These are phyloP conservation scores for Hanseniaspora clermontiae DNA, from an alignment of 805 yeast species.

Conservation along the genomic window DNA sequence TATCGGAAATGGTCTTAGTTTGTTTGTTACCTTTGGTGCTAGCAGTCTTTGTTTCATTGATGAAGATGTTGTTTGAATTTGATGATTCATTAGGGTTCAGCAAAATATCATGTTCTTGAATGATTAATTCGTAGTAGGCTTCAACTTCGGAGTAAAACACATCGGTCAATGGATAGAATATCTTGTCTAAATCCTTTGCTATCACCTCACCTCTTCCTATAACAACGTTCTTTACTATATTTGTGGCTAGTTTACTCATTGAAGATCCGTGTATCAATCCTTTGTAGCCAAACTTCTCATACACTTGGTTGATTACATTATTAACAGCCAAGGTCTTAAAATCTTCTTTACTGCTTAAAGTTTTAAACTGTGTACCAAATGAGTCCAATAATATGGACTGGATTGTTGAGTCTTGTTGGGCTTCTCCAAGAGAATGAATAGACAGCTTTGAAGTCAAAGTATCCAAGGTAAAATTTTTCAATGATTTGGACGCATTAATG, in stretches of 20 bases:
- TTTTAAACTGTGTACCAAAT: conserved; percentile 30
- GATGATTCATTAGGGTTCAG: conserved; percentile 15
- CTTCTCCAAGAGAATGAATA: neutral
- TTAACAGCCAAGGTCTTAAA: conserved; percentile 36
- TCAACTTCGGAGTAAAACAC: conserved; percentile 55
- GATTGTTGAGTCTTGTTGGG: neutral
- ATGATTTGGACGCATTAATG: conserved; percentile 20
- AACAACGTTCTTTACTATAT: conserved; percentile 64
- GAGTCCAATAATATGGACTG: conserved; percentile 28
- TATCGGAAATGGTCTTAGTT: conserved; percentile 62
- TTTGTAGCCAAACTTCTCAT: conserved; percentile 24
- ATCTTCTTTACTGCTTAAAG: conserved; percentile 52
- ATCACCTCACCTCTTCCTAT: conserved; percentile 75
- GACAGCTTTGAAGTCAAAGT: conserved; percentile 19
- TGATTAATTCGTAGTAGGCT: conserved; percentile 36
- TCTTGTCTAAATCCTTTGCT: conserved; percentile 39
- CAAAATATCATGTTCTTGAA: neutral
- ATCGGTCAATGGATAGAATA: conserved; percentile 64
- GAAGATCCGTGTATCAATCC: conserved; percentile 54
- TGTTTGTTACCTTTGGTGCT: conserved; percentile 1
- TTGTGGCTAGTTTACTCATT: conserved; percentile 73
- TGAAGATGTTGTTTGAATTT: conserved; percentile 25
- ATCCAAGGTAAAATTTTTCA: conserved; percentile 28
- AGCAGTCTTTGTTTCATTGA: neutral
- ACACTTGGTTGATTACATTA: conserved; percentile 33